Conservation (phyloP, 768 basidiomycete genomes). For the Hypholoma fasciculare region DNA sequence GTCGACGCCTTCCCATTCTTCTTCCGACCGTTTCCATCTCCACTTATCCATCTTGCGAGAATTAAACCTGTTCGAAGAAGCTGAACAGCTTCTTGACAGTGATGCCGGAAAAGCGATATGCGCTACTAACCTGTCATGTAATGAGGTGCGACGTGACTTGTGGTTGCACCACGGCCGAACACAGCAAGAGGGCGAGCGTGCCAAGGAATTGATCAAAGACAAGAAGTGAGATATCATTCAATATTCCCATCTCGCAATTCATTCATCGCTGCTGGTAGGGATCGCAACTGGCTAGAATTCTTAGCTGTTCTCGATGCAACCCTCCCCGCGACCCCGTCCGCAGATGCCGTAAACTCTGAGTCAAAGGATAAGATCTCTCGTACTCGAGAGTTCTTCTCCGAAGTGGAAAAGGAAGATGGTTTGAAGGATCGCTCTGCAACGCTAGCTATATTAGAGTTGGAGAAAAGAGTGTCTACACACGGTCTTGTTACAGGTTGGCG, state of each 20-base stretch:
- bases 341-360: slow-evolving; percentile 18
- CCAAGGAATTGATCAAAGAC: slow-evolving; percentile 58
- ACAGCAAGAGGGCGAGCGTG: slow-evolving; percentile 61
- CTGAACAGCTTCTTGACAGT: slow-evolving; percentile 63
- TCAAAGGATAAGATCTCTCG: slow-evolving; percentile 35
- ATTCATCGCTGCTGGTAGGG: slow-evolving; percentile 37
- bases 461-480: slow-evolving; percentile 53
- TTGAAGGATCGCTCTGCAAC: slow-evolving; percentile 70
- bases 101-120: slow-evolving; percentile 71
- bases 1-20: slow-evolving; percentile 59
- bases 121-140: slow-evolving; percentile 67
- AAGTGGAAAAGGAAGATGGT: slow-evolving; percentile 66
- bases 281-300: slow-evolving; percentile 89
- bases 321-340: slow-evolving; percentile 41
- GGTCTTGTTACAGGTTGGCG: slow-evolving; percentile 47
- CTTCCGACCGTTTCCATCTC: slow-evolving; percentile 76
- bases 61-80: slow-evolving; percentile 68
- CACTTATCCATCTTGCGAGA: slow-evolving; percentile 73
- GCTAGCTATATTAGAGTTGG: slow-evolving; percentile 76
- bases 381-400: slow-evolving; percentile 49
- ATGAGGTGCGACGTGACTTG: slow-evolving; percentile 75
- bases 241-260: neutral
- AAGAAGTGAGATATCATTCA: slow-evolving; percentile 46
- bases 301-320: slow-evolving; percentile 70
- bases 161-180: slow-evolving; percentile 56